Conservation (phyloP, 257 asterid genomes). For the Forsythia suspensa region DNA sequence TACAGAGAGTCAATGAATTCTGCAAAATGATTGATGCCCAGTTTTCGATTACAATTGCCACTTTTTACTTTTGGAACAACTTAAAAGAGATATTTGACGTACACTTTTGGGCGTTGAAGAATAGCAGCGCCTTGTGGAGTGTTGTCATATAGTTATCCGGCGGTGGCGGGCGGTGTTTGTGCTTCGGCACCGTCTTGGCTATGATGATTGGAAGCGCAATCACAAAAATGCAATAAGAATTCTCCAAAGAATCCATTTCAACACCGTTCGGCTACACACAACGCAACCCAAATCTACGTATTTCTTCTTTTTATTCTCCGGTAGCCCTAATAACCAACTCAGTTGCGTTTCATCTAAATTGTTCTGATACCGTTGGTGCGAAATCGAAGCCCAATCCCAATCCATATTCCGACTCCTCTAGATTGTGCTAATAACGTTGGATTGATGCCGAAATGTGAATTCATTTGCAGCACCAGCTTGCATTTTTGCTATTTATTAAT, state of each 20-base stretch:
- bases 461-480: neutral
- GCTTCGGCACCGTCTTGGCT: constrained; percentile 47
- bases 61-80: no score
- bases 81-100: constrained; percentile 28
- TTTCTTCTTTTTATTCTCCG: constrained; percentile 65
- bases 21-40: no score
- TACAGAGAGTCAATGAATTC: no score
- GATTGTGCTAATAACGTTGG: constrained; percentile 26
- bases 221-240: constrained; percentile 47
- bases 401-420: constrained; percentile 44
- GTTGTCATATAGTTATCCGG: constrained; percentile 73
- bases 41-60: no score
- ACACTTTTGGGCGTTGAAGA: constrained; percentile 98
- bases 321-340: constrained; percentile 81
- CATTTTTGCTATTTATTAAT: neutral
- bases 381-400: constrained; percentile 66
- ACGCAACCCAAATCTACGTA: constrained; percentile 82
- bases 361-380: constrained; percentile 34
- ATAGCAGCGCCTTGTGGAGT: constrained; percentile 67
- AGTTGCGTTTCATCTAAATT: constrained; percentile 79
- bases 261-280: constrained; percentile 48
- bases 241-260: constrained; percentile 47
- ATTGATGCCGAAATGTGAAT: constrained; percentile 27
- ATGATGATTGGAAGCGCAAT: constrained; percentile 65
- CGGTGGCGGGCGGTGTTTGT: constrained; percentile 42